These are phyloP conservation scores for Acorus calamus DNA, from an alignment of 106 monocot species.

Conservation along the genomic window DNA sequence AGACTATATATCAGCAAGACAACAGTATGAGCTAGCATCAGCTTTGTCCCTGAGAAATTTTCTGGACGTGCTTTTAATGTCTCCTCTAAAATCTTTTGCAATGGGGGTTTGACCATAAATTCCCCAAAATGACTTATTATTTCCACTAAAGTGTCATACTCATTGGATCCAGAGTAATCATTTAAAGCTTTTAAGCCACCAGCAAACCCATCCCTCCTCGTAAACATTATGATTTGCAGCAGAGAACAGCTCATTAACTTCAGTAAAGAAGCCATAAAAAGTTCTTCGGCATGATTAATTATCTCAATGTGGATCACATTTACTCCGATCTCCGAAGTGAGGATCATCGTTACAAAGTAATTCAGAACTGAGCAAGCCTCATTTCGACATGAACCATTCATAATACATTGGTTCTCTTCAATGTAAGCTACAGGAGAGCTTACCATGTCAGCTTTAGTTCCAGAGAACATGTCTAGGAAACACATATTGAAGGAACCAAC, in stretches of 20 bases:
- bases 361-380: constrained; percentile 21
- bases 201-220: constrained; percentile 8
- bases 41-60: constrained; percentile 3
- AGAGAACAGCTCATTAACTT: constrained; percentile 37
- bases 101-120: constrained; percentile 4
- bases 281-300: constrained; percentile 11
- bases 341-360: constrained; percentile 12
- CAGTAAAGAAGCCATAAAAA: constrained; percentile 31
- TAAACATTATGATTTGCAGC: constrained; percentile 21
- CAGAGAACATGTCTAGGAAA: constrained; percentile 6
- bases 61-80: not conserved
- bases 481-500: constrained; percentile 9
- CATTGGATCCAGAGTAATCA: too few species aligned
- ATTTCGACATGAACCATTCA: constrained; percentile 24
- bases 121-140: constrained; percentile 19
- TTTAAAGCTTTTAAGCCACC: constrained; percentile 1
- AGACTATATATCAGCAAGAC: constrained; percentile 35
- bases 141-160: constrained; percentile 12
- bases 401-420: constrained; percentile 13
- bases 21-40: constrained; percentile 35
- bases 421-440: constrained; percentile 18
- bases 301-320: not conserved
- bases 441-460: constrained; percentile 12
- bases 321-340: constrained; percentile 1
- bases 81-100: constrained; percentile 14